phyloP scores from a whole-genome alignment of 192 early-diverging fungal genomes.

The Diversispora eburnea region DNA sequence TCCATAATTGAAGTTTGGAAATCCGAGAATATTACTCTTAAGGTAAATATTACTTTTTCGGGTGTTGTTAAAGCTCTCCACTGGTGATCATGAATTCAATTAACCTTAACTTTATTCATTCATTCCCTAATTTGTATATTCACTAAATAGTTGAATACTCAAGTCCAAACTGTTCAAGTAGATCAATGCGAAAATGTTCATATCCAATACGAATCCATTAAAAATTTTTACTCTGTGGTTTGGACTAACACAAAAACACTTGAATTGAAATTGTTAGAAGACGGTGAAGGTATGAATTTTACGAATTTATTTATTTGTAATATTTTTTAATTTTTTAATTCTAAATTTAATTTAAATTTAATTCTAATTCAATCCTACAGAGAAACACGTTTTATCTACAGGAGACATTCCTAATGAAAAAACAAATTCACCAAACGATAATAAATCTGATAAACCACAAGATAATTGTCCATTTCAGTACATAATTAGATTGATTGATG shows the following conservation, averaged over 20 bases:
- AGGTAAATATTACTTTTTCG: constrained; percentile 1
- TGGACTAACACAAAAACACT: constrained; percentile 7
- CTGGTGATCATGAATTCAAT: neutral
- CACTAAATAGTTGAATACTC: constrained; percentile 17
- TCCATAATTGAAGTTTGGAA: constrained; percentile 27
- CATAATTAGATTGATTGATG: constrained; percentile 21
- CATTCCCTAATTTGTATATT: too few relatives aligned
- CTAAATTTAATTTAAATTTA: neutral
- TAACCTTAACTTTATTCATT: neutral
- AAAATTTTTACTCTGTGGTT: constrained; percentile 20
- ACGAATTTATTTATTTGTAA: neutral
- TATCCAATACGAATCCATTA: constrained; percentile 3
- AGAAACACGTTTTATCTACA: neutral
- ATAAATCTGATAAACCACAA: neutral
- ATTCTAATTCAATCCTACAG: neutral
- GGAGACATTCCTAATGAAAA: neutral
- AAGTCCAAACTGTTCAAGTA: constrained; percentile 26
- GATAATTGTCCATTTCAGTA: neutral
- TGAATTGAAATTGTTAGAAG: constrained; percentile 16
- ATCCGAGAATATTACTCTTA: constrained; percentile 7
- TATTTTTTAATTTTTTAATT: constrained; percentile 1
- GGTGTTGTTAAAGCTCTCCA: neutral
- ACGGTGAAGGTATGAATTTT: constrained; percentile 16
- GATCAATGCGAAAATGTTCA: constrained; percentile 25
- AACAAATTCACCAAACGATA: neutral